A percentile compares a stretch with the other conserved stretches of the same genome.
Evolutionary conservation across 1,139 yeast genomes (phyloP).

Genomic region (Saccharomyces hybrid): DNA sequence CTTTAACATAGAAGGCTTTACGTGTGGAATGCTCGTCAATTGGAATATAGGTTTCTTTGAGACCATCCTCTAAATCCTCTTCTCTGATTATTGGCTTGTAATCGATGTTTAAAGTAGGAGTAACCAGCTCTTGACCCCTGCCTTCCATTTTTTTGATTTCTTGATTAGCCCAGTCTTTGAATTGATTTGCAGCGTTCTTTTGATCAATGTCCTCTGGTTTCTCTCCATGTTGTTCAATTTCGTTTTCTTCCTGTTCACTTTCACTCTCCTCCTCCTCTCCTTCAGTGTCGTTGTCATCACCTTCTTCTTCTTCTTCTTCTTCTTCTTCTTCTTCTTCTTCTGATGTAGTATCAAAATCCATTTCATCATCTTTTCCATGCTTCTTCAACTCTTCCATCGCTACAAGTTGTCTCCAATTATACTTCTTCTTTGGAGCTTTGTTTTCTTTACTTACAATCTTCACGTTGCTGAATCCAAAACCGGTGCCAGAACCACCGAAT

Average conservation of each 20-base stretch:
- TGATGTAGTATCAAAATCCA: conserved; percentile 37
- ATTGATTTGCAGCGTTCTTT: conserved; percentile 36
- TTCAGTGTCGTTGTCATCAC: conserved; percentile 21
- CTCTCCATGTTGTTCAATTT: conserved; percentile 10
- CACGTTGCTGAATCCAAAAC: conserved; percentile 58
- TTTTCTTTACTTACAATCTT: conserved; percentile 41
- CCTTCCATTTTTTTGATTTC: conserved; percentile 51
- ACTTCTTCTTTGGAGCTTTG: conserved; percentile 40
- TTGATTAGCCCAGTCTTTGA: conserved; percentile 48
- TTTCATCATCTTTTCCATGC: conserved; percentile 37
- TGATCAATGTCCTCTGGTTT: conserved; percentile 19
- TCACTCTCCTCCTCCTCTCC: conserved; percentile 17
- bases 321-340: conserved; percentile 26
- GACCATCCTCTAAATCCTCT: conserved; percentile 61
- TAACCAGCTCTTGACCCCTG: conserved; percentile 39
- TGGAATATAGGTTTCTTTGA: conserved; percentile 50
- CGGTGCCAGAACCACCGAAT: conserved; percentile 53
- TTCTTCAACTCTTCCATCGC: conserved; percentile 41
- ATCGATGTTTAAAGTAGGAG: conserved; percentile 47
- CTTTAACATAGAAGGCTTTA: conserved; percentile 60
- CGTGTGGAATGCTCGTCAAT: conserved; percentile 48
- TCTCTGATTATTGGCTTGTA: conserved; percentile 44
- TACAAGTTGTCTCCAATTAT: conserved; percentile 52
- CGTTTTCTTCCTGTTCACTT: conserved; percentile 10
- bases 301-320: conserved; percentile 18